phyloP scores from a whole-genome alignment of 768 basidiomycete genomes.

The Trametes meyenii region DNA sequence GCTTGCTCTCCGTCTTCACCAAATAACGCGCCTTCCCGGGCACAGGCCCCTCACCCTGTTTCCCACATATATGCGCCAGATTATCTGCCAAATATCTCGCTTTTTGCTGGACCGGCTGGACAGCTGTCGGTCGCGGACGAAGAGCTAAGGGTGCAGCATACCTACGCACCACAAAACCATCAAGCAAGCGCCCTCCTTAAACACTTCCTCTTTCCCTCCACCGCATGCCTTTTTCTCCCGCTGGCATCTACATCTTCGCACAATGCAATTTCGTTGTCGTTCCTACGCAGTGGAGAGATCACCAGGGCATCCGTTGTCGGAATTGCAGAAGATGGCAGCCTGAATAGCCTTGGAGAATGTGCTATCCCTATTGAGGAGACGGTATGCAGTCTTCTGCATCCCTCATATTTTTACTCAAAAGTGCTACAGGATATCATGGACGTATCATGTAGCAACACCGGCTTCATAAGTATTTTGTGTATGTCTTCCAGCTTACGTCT shows the following conservation, averaged over 20 bases:
- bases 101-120: slow-evolving; percentile 40
- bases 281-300: slow-evolving; percentile 11
- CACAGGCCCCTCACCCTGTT: slow-evolving; percentile 48
- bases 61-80: slow-evolving; percentile 41
- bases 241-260: slow-evolving; percentile 8
- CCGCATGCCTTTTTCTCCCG: slow-evolving; percentile 26
- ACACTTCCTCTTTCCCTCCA: slow-evolving; percentile 33
- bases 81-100: slow-evolving; percentile 29
- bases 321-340: slow-evolving; percentile 11
- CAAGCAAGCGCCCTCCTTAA: slow-evolving; percentile 21
- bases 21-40: slow-evolving; percentile 6
- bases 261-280: slow-evolving; percentile 19
- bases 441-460: slow-evolving; percentile 35
- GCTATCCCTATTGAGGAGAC: slow-evolving; percentile 17
- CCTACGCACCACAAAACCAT: slow-evolving; percentile 21
- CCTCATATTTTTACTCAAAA: background rate
- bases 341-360: slow-evolving; percentile 15
- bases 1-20: background rate
- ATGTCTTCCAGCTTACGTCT: slow-evolving; percentile 13
- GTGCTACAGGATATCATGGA: slow-evolving; percentile 30
- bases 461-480: slow-evolving; percentile 37
- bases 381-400: background rate
- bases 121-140: slow-evolving; percentile 36
- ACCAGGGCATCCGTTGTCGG: slow-evolving; percentile 12
- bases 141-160: slow-evolving; percentile 32